Conservation (phyloP, 2,329 filamentous ascomycete genomes). For the Keithomyces neogunnii region DNA sequence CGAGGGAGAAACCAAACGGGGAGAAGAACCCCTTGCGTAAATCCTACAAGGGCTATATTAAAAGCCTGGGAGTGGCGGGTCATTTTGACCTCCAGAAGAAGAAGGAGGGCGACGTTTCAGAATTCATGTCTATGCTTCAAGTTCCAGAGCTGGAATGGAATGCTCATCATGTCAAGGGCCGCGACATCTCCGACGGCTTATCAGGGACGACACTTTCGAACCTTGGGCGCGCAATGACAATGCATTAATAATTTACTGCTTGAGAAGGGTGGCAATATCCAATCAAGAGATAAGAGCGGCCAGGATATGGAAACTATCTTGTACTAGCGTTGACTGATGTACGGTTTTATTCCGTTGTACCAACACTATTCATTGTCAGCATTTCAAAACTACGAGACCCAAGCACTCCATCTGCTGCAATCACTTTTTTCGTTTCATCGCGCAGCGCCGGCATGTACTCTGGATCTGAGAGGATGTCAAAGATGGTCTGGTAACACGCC, state of each 20-base stretch:
- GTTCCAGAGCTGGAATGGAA: slow-evolving; percentile 50
- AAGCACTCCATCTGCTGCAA: too few relatives aligned
- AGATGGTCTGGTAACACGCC: too few relatives aligned
- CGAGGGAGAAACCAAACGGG: slow-evolving; percentile 54
- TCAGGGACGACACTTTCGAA: slow-evolving; percentile 32
- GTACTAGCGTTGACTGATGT: too few relatives aligned
- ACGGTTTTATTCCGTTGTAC: too few relatives aligned
- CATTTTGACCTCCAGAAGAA: slow-evolving; percentile 52
- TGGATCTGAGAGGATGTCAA: too few relatives aligned
- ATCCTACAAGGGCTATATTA: slow-evolving; percentile 62
- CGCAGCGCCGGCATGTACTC: too few relatives aligned
- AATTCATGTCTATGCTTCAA: slow-evolving; percentile 43
- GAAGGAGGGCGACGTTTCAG: slow-evolving; percentile 40
- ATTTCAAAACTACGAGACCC: too few relatives aligned
- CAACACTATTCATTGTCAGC: too few relatives aligned
- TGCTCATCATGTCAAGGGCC: slow-evolving; percentile 42
- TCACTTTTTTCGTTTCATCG: too few relatives aligned
- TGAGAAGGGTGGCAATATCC: too few relatives aligned
- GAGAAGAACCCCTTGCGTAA: slow-evolving; percentile 60
- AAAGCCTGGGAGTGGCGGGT: slow-evolving; percentile 52
- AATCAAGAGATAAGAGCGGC: too few relatives aligned
- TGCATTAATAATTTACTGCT: slow-evolving; percentile 21
- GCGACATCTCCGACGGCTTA: slow-evolving; percentile 47
- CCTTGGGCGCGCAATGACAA: slow-evolving; percentile 43
- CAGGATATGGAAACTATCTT: too few relatives aligned